Percentiles rank a stretch among this genome's conserved stretches.
Conservation (phyloP, 2,329 filamentous ascomycete species). For the Xylariaceae sp. region DNA sequence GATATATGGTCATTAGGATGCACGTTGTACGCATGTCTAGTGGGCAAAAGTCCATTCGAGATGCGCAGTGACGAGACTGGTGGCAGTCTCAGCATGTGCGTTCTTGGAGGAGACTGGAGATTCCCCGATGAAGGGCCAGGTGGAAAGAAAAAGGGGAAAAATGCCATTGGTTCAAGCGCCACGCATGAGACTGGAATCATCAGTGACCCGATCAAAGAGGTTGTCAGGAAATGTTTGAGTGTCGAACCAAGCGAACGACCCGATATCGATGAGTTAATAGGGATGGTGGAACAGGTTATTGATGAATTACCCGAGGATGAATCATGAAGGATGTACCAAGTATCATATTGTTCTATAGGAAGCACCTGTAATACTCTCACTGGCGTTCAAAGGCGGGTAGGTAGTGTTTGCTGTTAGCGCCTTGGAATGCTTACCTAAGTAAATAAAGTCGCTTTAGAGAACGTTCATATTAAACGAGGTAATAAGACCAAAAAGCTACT, state of each 20-base stretch:
- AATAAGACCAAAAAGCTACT: too few relatives aligned
- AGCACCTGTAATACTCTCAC: too few relatives aligned
- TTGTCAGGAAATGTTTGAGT: conserved; percentile 79
- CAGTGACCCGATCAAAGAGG: conserved; percentile 77
- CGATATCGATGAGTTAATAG: conserved; percentile 32
- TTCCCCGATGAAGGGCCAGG: conserved; percentile 83
- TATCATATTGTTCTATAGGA: too few relatives aligned
- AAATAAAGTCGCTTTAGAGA: too few relatives aligned
- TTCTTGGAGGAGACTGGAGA: conserved; percentile 90
- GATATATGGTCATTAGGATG: conserved; percentile 98
- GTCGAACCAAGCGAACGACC: conserved; percentile 87
- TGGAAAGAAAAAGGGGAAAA: conserved; percentile 43
- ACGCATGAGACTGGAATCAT: conserved; percentile 51
- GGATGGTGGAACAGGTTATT: conserved; percentile 28
- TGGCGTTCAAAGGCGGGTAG: too few relatives aligned
- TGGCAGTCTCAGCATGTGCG: conserved; percentile 86
- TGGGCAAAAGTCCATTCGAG: conserved; percentile 96
- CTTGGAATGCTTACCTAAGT: too few relatives aligned
- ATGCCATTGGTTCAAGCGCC: conserved; percentile 28
- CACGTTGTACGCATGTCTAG: conserved; percentile 94
- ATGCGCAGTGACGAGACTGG: conserved; percentile 94
- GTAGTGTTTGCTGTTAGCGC: too few relatives aligned
- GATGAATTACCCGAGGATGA: conserved; percentile 28
- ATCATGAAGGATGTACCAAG: conserved; percentile 8
- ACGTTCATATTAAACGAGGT: too few relatives aligned